phyloP scores from a whole-genome alignment of 805 yeast species.

The Metschnikowia amazonensis region DNA sequence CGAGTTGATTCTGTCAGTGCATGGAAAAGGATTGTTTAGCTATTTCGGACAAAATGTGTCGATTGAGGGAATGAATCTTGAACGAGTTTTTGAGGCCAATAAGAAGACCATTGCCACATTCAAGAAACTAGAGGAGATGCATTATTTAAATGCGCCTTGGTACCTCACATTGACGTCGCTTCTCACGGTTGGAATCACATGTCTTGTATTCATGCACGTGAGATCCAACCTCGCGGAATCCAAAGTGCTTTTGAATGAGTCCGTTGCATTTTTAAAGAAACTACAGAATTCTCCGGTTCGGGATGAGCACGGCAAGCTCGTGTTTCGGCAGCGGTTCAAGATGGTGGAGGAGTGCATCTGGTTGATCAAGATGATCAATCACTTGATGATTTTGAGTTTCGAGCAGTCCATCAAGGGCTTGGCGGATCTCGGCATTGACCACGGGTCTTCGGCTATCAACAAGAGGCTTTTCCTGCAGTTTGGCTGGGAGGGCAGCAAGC shows the following conservation, averaged over 20 bases:
- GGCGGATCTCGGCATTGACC: slow-evolving; percentile 45
- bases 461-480: slow-evolving; percentile 45
- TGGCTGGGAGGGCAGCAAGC: slow-evolving; percentile 26
- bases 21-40: slow-evolving; percentile 32
- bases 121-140: slow-evolving; percentile 19
- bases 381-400: slow-evolving; percentile 45
- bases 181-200: slow-evolving; percentile 42
- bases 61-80: slow-evolving; percentile 29
- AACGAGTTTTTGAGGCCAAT: slow-evolving; percentile 29
- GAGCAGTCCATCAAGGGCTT: slow-evolving; percentile 38
- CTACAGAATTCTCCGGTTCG: slow-evolving; percentile 31
- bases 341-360: slow-evolving; percentile 63
- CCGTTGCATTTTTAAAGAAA: slow-evolving; percentile 22
- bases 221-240: slow-evolving; percentile 32
- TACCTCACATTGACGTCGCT: slow-evolving; percentile 44
- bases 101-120: slow-evolving; percentile 2
- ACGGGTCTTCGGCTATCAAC: slow-evolving; percentile 51
- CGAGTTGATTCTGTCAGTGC: slow-evolving; percentile 34
- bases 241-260: slow-evolving; percentile 21
- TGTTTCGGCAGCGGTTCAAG: slow-evolving; percentile 33
- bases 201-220: slow-evolving; percentile 40
- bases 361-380: slow-evolving; percentile 55
- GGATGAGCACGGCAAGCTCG: slow-evolving; percentile 27
- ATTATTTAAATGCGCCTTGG: slow-evolving; percentile 47
- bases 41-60: slow-evolving; percentile 31